Evolutionary conservation across 768 basidiomycete genomes (phyloP).

Genomic region (Rhizopogon roseolus): DNA sequence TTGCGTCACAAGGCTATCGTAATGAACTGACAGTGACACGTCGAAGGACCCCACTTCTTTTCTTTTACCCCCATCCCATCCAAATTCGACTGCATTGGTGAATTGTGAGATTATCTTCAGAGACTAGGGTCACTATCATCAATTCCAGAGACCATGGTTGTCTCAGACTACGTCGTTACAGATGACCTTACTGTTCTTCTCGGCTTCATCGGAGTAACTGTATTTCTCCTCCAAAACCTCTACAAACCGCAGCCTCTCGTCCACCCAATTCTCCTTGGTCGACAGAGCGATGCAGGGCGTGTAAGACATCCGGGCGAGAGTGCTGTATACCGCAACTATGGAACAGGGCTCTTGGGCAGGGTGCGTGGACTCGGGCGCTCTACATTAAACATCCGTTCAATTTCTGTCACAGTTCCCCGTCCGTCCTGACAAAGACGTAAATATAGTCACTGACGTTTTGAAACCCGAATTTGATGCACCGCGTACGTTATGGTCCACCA

Average conservation of each 20-base stretch:
- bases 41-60: too few relatives aligned
- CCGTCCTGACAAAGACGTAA: conserved; percentile 67
- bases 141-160: conserved; percentile 26
- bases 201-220: conserved; percentile 67
- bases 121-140: neutral
- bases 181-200: conserved; percentile 79
- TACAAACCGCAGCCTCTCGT: conserved; percentile 83
- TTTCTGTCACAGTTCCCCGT: conserved; percentile 55
- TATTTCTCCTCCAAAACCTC: conserved; percentile 72
- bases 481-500: conserved; percentile 76
- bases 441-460: conserved; percentile 62
- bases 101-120: neutral
- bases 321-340: conserved; percentile 87
- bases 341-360: conserved; percentile 77
- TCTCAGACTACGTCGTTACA: conserved; percentile 61
- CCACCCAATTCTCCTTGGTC: conserved; percentile 88
- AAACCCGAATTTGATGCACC: conserved; percentile 60
- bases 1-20: too few relatives aligned
- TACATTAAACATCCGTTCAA: neutral
- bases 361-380: conserved; percentile 35
- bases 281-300: conserved; percentile 85
- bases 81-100: neutral
- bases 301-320: conserved; percentile 81
- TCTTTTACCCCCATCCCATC: neutral
- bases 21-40: too few relatives aligned